phyloP scores from a whole-genome alignment of 2,329 filamentous ascomycete species.

The Arthrobotrys megalospora region DNA sequence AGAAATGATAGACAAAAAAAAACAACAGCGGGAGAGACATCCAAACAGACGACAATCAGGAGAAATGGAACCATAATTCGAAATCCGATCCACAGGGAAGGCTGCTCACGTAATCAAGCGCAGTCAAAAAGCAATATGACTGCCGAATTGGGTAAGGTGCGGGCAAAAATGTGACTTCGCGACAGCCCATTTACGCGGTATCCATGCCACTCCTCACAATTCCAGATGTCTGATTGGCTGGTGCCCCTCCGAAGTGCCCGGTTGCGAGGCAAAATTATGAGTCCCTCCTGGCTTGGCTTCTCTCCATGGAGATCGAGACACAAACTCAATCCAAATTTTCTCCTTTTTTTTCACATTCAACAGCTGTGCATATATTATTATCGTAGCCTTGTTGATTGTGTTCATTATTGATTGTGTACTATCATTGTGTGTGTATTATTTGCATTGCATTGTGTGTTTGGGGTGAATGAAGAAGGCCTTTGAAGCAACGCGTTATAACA shows the following conservation, averaged over 20 bases:
- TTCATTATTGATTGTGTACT: too few relatives aligned
- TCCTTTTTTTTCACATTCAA: conserved; percentile 19
- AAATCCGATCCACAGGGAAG: background rate
- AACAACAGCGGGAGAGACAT: background rate
- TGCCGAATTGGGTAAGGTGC: conserved; percentile 20
- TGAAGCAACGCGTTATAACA: background rate
- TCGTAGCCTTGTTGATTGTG: too few relatives aligned
- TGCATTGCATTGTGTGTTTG: background rate
- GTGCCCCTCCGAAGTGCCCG: background rate
- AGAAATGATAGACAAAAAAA: background rate
- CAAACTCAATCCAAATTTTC: background rate
- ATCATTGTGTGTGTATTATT: background rate
- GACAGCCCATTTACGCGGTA: conserved; percentile 53
- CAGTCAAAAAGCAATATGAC: conserved; percentile 18
- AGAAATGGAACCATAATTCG: background rate
- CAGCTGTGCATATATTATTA: background rate
- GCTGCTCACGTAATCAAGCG: conserved; percentile 47
- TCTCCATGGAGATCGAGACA: conserved; percentile 22
- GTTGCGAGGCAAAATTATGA: conserved; percentile 43
- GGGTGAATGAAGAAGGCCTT: background rate
- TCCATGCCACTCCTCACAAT: conserved; percentile 1
- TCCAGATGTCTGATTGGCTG: conserved; percentile 22
- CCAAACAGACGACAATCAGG: conserved; percentile 7
- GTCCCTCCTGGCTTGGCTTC: conserved; percentile 26
- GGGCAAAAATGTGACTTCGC: conserved; percentile 58